These are phyloP conservation scores for Pythium aristosporum DNA, from an alignment of 352 stramenopile species.

Conservation along the genomic window DNA sequence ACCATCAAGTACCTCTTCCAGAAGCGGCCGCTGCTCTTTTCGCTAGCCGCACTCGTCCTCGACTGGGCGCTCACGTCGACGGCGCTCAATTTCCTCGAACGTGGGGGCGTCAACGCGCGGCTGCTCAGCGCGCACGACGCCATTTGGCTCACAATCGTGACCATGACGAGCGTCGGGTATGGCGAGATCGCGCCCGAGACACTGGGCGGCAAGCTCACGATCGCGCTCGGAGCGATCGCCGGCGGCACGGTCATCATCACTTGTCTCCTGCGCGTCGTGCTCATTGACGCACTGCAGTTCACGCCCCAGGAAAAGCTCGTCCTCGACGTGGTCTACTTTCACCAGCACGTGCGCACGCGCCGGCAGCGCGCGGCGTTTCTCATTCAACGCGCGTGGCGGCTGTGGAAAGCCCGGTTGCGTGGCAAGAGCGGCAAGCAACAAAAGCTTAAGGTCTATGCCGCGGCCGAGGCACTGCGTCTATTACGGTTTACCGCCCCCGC, in stretches of 20 bases:
- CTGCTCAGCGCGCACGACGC: slow-evolving; percentile 46
- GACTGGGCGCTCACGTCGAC: slow-evolving; percentile 59
- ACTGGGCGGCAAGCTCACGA: slow-evolving; percentile 53
- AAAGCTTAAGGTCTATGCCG: slow-evolving; percentile 44
- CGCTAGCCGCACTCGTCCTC: slow-evolving; percentile 34
- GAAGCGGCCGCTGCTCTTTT: slow-evolving; percentile 43
- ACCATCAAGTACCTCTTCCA: slow-evolving; percentile 60
- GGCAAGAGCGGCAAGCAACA: slow-evolving; percentile 23
- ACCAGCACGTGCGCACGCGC: slow-evolving; percentile 43
- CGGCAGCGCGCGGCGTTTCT: slow-evolving; percentile 44
- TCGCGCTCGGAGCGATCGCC: slow-evolving; percentile 55
- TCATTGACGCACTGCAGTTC: slow-evolving; percentile 56
- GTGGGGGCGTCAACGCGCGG: slow-evolving; percentile 39
- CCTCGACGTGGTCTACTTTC: slow-evolving; percentile 60
- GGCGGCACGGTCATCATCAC: slow-evolving; percentile 54
- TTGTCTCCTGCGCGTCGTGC: slow-evolving; percentile 55
- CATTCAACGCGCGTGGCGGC: slow-evolving; percentile 46
- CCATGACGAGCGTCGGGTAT: slow-evolving; percentile 62
- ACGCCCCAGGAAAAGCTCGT: slow-evolving; percentile 57
- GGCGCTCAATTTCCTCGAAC: slow-evolving; percentile 59
- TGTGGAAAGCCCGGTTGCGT: slow-evolving; percentile 18
- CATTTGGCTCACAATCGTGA: slow-evolving; percentile 68
- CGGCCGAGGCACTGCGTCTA: slow-evolving; percentile 46
- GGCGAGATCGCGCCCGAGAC: slow-evolving; percentile 51
- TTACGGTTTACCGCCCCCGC: slow-evolving; percentile 44